Base-by-base conservation (phyloP, 2,329 filamentous ascomycete species). In the Bipolaris victoriae region DNA sequence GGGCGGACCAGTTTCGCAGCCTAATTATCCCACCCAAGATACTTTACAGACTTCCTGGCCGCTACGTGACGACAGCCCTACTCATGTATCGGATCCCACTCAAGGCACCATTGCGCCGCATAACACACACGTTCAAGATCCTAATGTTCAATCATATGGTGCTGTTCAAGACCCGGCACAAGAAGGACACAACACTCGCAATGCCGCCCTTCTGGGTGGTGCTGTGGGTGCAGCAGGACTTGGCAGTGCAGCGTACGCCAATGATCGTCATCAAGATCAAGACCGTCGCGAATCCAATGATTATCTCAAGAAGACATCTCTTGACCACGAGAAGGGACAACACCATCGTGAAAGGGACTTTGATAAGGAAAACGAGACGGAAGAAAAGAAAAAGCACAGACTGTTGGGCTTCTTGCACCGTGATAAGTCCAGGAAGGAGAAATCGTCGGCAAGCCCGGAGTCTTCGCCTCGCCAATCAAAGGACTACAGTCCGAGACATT, bases 381-480 rank as follows among this genome's bases (percentile, higher is more conserved):
- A 55, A 44, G 74, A 76, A 63, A 68, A 76, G 58, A 76, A 78
- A 61, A 78, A 77, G 52, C 72, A 77, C 45, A 63, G 67, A 33
- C 60, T 79, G 10, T 63, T 78, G 22, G 72, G 76, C 18, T 78
- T 79, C 62, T 60, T 79, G 29, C 76, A 78, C 57, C 72, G 75
- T n/a, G 72, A 78, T 62, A 79, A 79, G 65, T 71, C 77, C 56
- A 71, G 75, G 57, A 76, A 76, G 47, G 65, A 76, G 16, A 62
- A 55, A 44, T 55, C 41, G 7, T 49, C 53, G 3, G 48, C 54
- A 15, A 57, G 62, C 50, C 64, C 64, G 3, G 64, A 65, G 18
- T 52, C 46, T 5, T 61, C 62, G 9, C 67, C 65, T 10, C 62
- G 63, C 35, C 57, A 64, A 5, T 67, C 67, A 36, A 56, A 60